Evolutionary conservation across 441 rosid genomes (phyloP), one percentile per base, ranked within the genome.

Genomic region (Brassica hybrid): DNA sequence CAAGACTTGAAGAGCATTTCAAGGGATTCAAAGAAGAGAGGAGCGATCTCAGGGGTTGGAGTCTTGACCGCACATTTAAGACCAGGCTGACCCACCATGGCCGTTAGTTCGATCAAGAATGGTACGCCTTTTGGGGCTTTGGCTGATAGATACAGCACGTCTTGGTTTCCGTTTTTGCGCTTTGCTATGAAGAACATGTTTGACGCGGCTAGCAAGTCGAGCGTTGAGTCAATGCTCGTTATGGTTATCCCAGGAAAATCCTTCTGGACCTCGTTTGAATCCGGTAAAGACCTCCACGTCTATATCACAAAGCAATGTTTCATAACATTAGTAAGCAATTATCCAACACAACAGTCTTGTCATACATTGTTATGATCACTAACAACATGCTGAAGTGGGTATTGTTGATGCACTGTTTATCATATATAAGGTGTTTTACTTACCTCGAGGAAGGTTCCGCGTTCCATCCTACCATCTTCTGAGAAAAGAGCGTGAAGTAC

Each of bases 231-330:
- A 0, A 86, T 83, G 13, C 81, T 83, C 73, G 82, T 85, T 82
- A 93, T 73, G 13, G 75, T 87, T 68, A 88, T 69, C 65, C 83
- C 87, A 8, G 94, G 89, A 65, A 94, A 88, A 27, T 93, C 99
- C 81, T 81, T 91, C 7, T 83, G 86, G 61, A 90, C 89, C 84
- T 94, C 97, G n/a, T 93, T 91, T 59, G 94, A 81, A 83, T 93
- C 97, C 0, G 98, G 94, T 65, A 91, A 88, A 9, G 93, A 91
- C 76, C 95, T 88, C 97, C 97, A 92, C 56, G 98, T 91, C 98
- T 94, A 85, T 2, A 13, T 9, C n/a, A 18, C 16, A 68, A 52
- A 38, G 70, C 3, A 36, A 76, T 16, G 70, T 34, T 61, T 12
- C 2, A 57, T 5, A 50, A 10, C 25, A 48, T 4, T 14, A 56